These are phyloP conservation scores for Ascochyta viciae-villosae DNA, from an alignment of 2,329 filamentous ascomycete genomes.

Conservation along the genomic window DNA sequence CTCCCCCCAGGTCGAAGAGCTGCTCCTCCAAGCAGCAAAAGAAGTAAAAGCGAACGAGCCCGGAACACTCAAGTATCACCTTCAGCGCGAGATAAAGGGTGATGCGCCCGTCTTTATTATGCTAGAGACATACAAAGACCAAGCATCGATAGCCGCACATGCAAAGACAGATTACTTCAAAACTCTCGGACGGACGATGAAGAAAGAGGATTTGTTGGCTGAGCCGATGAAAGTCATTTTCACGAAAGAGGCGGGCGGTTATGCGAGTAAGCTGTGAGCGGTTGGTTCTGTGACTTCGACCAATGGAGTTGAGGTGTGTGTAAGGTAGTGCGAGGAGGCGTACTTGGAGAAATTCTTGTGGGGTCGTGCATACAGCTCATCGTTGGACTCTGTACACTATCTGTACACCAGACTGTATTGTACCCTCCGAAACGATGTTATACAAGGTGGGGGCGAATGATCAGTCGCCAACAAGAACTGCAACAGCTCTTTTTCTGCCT, in stretches of 20 bases:
- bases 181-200: constrained; percentile 29
- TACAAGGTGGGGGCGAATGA: too few relatives aligned
- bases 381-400: too few relatives aligned
- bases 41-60: constrained; percentile 44
- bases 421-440: too few relatives aligned
- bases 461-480: too few relatives aligned
- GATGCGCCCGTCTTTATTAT: constrained; percentile 39
- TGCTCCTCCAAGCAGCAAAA: constrained; percentile 32
- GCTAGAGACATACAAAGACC: constrained; percentile 46
- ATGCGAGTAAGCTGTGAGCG: constrained; percentile 13
- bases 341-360: too few relatives aligned
- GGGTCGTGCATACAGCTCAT: too few relatives aligned
- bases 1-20: constrained; percentile 37
- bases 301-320: too few relatives aligned
- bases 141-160: constrained; percentile 36
- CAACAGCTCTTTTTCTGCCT: too few relatives aligned
- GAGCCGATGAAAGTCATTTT: constrained; percentile 38
- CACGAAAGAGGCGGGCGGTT: constrained; percentile 40
- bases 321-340: too few relatives aligned
- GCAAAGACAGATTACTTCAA: constrained; percentile 33
- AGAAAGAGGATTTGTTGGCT: constrained; percentile 40
- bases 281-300: background rate
- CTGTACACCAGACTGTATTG: too few relatives aligned
- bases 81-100: constrained; percentile 40
- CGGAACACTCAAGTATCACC: constrained; percentile 41